These are phyloP conservation scores for Talaromyces piceae DNA, from an alignment of 2,329 filamentous ascomycete species.

Conservation along the genomic window DNA sequence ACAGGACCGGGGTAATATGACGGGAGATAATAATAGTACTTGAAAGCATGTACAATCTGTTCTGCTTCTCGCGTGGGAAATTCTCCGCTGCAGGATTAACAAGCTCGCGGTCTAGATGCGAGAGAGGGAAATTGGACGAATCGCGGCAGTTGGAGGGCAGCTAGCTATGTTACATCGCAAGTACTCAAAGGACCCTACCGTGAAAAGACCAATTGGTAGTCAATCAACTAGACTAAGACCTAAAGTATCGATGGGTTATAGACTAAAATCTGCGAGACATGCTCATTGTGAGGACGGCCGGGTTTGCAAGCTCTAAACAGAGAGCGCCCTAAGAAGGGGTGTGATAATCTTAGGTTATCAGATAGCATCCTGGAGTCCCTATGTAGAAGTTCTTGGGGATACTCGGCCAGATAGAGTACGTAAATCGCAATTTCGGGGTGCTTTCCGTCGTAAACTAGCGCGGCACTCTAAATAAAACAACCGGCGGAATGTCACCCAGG, in stretches of 20 bases:
- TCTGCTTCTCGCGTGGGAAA: background rate
- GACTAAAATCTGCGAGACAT: too few species aligned
- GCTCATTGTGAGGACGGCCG: too few species aligned
- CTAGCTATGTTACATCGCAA: background rate
- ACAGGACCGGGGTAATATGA: too few species aligned
- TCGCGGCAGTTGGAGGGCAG: background rate
- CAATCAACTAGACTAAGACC: too few species aligned
- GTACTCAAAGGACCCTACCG: too few species aligned
- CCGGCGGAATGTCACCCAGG: background rate
- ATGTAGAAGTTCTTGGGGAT: too few species aligned
- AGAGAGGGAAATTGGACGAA: background rate
- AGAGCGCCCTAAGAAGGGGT: too few species aligned
- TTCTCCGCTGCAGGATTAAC: background rate
- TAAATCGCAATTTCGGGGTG: conserved; percentile 1
- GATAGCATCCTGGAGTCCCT: too few species aligned
- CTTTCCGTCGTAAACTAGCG: background rate
- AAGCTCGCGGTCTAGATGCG: background rate
- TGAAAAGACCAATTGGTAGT: too few species aligned
- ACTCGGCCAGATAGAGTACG: background rate
- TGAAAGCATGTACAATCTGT: background rate
- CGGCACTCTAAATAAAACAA: background rate
- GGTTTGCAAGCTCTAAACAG: too few species aligned
- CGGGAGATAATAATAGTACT: background rate
- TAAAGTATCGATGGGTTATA: too few species aligned
- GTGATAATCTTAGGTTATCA: too few species aligned